Evolutionary conservation across 129 eudicot genomes (phyloP).

Genomic region (Lonicera japonica): DNA sequence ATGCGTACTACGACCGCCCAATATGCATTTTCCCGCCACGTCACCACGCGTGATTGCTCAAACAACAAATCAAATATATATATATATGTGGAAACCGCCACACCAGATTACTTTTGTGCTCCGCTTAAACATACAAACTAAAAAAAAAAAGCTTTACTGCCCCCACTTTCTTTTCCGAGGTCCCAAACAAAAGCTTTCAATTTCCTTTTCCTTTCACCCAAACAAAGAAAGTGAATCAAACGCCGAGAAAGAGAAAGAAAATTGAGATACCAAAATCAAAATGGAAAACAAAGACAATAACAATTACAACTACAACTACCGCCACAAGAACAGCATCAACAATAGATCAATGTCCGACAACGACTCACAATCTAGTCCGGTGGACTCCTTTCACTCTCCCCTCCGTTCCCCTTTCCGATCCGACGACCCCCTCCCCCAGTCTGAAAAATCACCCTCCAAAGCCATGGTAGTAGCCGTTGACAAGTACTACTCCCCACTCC

Average conservation of each 20-base stretch:
- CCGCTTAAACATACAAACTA: not conserved
- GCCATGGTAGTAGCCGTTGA: slow-evolving; percentile 37
- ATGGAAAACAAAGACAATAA: slow-evolving; percentile 14
- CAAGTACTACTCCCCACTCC: slow-evolving; percentile 38
- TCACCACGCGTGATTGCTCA: not conserved
- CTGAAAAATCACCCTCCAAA: slow-evolving; percentile 26
- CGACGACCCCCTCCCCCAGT: slow-evolving; percentile 32
- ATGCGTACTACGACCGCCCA: too few species aligned
- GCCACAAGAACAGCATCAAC: slow-evolving; percentile 12
- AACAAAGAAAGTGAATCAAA: not conserved
- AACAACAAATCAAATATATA: too few species aligned
- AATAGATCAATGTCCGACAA: slow-evolving; percentile 62
- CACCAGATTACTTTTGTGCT: not conserved
- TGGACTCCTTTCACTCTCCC: slow-evolving; percentile 67
- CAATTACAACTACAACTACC: not conserved
- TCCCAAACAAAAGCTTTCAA: not conserved
- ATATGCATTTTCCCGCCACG: not conserved
- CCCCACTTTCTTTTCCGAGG: not conserved
- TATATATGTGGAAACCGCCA: too few species aligned
- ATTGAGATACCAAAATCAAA: slow-evolving; percentile 2
- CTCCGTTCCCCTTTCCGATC: slow-evolving; percentile 66
- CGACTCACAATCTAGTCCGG: slow-evolving; percentile 49
- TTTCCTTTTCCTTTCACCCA: slow-evolving; percentile 20
- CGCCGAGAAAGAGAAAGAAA: not conserved
- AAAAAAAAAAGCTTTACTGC: not conserved